Evolutionary conservation across 805 yeast species (phyloP).

Genomic region (Myxozyma neotropica): DNA sequence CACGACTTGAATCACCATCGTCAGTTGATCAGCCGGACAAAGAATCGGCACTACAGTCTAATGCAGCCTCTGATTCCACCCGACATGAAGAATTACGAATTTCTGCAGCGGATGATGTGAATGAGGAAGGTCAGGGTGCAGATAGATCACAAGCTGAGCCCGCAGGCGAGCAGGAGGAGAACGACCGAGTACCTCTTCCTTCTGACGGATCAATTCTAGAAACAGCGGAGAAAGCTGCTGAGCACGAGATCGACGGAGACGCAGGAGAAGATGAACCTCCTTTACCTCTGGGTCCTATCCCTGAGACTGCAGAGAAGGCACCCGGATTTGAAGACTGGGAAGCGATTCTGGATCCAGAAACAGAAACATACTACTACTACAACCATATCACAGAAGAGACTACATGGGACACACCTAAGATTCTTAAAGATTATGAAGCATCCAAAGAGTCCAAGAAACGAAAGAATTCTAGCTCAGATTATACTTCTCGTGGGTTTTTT

Average conservation of each 20-base stretch:
- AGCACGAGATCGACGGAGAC: neutral
- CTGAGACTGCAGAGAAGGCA: slow-evolving; percentile 24
- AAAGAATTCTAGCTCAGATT: neutral
- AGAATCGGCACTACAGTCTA: neutral
- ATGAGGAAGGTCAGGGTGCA: too few species aligned
- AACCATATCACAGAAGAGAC: slow-evolving; percentile 35
- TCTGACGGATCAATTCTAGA: slow-evolving; percentile 1
- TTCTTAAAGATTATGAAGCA: neutral
- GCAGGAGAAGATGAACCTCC: slow-evolving; percentile 29
- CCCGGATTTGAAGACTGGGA: slow-evolving; percentile 38
- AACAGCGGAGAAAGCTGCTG: neutral
- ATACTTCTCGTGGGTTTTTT: slow-evolving; percentile 27
- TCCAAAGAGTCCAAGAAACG: neutral
- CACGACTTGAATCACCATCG: neutral
- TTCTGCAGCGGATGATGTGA: too few species aligned
- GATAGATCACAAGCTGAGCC: too few species aligned
- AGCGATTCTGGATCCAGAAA: slow-evolving; percentile 35
- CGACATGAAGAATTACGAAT: too few species aligned
- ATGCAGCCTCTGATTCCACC: neutral
- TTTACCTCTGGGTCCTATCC: slow-evolving; percentile 34
- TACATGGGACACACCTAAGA: slow-evolving; percentile 39
- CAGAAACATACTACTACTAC: slow-evolving; percentile 37
- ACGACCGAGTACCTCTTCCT: neutral
- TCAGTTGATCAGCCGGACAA: neutral
- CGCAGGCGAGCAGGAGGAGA: too few species aligned